Evolutionary conservation across 371 early-diverging fungal genomes (phyloP), one percentile per base, ranked within the genome.

Genomic region (Parasitella parasitica): DNA sequence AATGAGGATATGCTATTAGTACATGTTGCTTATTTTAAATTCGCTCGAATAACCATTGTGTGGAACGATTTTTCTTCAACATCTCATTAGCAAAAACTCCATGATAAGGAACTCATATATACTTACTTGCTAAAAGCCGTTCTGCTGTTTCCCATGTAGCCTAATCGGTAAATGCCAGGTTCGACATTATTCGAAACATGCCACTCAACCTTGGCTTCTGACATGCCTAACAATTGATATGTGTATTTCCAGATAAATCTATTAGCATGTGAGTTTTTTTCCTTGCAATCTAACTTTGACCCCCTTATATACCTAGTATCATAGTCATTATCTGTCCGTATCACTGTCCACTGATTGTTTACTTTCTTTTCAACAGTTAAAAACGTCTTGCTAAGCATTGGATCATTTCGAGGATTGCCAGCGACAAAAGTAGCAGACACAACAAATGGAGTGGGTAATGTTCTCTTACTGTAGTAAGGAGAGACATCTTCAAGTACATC

Each of bases 371-470:
- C 86, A 1, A 89, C 83, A 2, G 86, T 80, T 65, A 86, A 71
- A 54, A 70, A 87, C 0, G 77, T 81, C 34, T 69, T 59, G 16
- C 68, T 68, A 0, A 71, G 27, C 67, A 70, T 73, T 35, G 67
- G 80, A 43, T 83, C 72, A 57, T 85, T 86, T n/a, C 86, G 64
- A 12, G 88, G 89, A 66, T 88, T 85, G 13, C 85, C 86, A 52
- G 85, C 83, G 5, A 76, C 72, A 71, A 86, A 89, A 5, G 63
- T 55, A 2, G 76, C 82, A n/a, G 64, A 58, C 16, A 72, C 18
- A 18, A 63, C 41, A 36, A 52, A 16, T n/a, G 66, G 41, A 0
- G 11, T 20, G 1, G 56, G 34, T 16, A 50, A 12, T 13, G 8
- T 22, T 9, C 41, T 28, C 26, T 27, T 55, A 11, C 35, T 43